A percentile compares a stretch with the other conserved stretches of the same genome.
These are phyloP conservation scores for Kalaharituber pfeilii DNA, from an alignment of 2,329 filamentous ascomycete species.

Conservation along the genomic window DNA sequence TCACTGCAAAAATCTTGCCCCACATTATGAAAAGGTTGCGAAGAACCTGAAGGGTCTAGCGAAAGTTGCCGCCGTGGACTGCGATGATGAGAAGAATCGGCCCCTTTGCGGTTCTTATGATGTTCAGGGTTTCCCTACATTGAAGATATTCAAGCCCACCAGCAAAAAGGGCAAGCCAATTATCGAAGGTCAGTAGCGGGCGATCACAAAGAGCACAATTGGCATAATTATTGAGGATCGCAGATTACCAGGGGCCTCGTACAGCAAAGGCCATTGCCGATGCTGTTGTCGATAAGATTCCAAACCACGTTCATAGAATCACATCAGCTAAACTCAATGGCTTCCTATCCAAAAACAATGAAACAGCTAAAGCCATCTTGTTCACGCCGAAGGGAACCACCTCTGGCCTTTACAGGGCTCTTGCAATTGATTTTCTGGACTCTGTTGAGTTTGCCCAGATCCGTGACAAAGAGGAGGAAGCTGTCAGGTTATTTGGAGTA, in stretches of 20 bases:
- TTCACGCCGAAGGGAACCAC: slow-evolving; percentile 89
- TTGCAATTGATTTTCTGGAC: slow-evolving; percentile 82
- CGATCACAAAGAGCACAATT: no score
- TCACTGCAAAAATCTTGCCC: slow-evolving; percentile 90
- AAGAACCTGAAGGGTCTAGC: slow-evolving; percentile 77
- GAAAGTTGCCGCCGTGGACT: slow-evolving; percentile 87
- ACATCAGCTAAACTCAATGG: slow-evolving; percentile 54
- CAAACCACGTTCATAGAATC: slow-evolving; percentile 72
- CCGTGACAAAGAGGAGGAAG: slow-evolving; percentile 57
- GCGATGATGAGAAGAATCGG: slow-evolving; percentile 88
- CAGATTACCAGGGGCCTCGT: slow-evolving; percentile 69
- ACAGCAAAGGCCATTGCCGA: slow-evolving; percentile 77
- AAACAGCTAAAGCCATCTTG: slow-evolving; percentile 65
- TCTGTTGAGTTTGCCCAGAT: slow-evolving; percentile 66
- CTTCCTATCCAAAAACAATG: slow-evolving; percentile 52
- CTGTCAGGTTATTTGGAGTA: slow-evolving; percentile 58
- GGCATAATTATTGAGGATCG: no score
- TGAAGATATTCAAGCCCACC: slow-evolving; percentile 79
- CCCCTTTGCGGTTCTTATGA: slow-evolving; percentile 68
- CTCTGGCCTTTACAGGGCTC: slow-evolving; percentile 60
- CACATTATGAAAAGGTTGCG: slow-evolving; percentile 86
- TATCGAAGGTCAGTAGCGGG: slow-evolving; percentile 44
- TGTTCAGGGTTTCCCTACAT: slow-evolving; percentile 81
- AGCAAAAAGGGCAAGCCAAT: slow-evolving; percentile 64
- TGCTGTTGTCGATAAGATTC: slow-evolving; percentile 69